phyloP scores from a whole-genome alignment of 2,329 filamentous ascomycete genomes.

The Tolypocladium album region DNA sequence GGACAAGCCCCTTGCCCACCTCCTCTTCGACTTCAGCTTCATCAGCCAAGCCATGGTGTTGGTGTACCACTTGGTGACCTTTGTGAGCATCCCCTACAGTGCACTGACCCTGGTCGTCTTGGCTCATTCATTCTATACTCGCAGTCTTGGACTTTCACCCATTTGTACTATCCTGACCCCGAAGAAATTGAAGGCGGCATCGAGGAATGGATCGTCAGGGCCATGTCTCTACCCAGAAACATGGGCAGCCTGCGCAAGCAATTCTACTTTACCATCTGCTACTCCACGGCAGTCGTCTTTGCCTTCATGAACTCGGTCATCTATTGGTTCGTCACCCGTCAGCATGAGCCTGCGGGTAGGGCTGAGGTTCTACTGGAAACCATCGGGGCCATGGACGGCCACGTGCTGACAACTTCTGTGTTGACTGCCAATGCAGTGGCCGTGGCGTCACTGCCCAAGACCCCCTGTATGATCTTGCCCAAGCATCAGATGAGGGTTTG shows the following conservation, averaged over 20 bases:
- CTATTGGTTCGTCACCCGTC: conserved; percentile 35
- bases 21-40: conserved; percentile 38
- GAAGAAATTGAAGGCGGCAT: conserved; percentile 23
- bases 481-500: not conserved
- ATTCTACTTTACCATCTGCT: conserved; percentile 40
- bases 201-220: conserved; percentile 24
- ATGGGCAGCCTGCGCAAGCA: conserved; percentile 28
- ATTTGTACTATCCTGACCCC: conserved; percentile 34
- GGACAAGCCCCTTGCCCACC: conserved; percentile 26
- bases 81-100: conserved; percentile 25
- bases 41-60: conserved; percentile 31
- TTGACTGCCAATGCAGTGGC: not conserved
- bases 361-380: not conserved
- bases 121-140: not conserved
- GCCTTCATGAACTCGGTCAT: conserved; percentile 38
- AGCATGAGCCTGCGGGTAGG: conserved; percentile 11
- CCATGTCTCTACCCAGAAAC: conserved; percentile 34
- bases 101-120: not conserved
- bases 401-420: not conserved
- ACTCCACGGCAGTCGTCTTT: conserved; percentile 33
- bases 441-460: conserved; percentile 3
- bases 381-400: not conserved
- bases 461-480: conserved; percentile 11
- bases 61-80: conserved; percentile 33
- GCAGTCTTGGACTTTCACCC: conserved; percentile 41